Percentiles rank a stretch among this genome's conserved stretches.
Conservation (phyloP, 257 asterid genomes). For the Nemophila menziesii region DNA sequence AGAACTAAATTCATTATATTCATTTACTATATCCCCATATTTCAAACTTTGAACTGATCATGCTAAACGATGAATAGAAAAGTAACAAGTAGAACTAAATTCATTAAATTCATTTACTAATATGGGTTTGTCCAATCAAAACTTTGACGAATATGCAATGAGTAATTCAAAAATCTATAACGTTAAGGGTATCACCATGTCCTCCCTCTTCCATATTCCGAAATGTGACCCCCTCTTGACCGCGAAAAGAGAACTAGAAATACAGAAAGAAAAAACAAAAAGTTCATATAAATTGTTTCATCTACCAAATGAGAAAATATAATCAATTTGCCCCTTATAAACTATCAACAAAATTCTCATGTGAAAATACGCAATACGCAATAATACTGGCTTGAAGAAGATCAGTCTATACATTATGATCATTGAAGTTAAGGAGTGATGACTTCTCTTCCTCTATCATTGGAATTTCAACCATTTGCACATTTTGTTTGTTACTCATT, state of each 20-base stretch:
- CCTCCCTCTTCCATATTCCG: neutral
- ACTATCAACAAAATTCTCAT: neutral
- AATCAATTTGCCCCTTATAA: neutral
- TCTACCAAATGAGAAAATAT: neutral
- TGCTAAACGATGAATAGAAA: too few relatives aligned
- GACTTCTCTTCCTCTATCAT: slow-evolving; percentile 56
- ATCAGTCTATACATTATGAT: slow-evolving; percentile 24
- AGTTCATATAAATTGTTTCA: too few relatives aligned
- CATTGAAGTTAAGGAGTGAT: slow-evolving; percentile 53
- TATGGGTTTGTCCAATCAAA: too few relatives aligned
- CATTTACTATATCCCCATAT: too few relatives aligned
- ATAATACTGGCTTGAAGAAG: slow-evolving; percentile 2
- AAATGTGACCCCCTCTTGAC: neutral
- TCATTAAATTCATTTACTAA: too few relatives aligned
- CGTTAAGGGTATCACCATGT: neutral
- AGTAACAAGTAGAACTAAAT: too few relatives aligned
- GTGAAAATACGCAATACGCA: neutral
- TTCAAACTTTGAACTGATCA: too few relatives aligned
- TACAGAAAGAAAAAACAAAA: neutral
- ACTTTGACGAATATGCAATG: too few relatives aligned
- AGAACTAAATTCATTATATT: too few relatives aligned
- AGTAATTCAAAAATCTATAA: neutral
- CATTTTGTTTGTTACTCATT: slow-evolving; percentile 38
- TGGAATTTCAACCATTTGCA: slow-evolving; percentile 38
- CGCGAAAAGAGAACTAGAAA: neutral